Evolutionary conservation across 1,139 yeast species (phyloP), one percentile per base, ranked within the genome.

Genomic region (Wickerhamomyces sp.): DNA sequence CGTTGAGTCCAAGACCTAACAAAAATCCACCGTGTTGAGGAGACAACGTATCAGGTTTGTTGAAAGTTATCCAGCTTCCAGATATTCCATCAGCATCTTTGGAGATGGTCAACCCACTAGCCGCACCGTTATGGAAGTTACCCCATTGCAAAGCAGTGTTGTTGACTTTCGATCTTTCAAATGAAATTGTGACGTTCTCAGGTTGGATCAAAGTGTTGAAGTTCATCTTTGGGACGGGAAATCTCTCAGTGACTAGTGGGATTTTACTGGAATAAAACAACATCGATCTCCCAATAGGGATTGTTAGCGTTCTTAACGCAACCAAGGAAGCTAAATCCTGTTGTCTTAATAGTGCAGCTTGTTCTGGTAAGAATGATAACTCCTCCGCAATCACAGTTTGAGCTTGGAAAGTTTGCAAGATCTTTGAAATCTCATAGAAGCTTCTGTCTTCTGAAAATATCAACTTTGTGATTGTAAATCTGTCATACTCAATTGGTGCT

Each of bases 1-100:
- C 97, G 61, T 87, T 87, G 28, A 93, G 64, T 0, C 99, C 99
- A 17, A 91, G 62, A 0, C 97, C 98, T 19, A 88, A 63, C n/a
- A 93, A 61, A 49, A 93, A 88, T 0, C 99, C 99, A 15, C 96
- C 97, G 61, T 89, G 96, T 44, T 84, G 94, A 0, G 95, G 71
- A 46, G 75, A 81, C 30, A 84, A 60, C 5, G 35, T 42, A 2
- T 74, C 72, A 0, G 96, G 95, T 47, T 79, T 83, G 51, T 88
- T 88, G 57, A 84, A 88, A 1, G 82, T 83, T 29, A 89, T 83
- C 97, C 97, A 89, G 49, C 94, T 82, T 0, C 96, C 96, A 15
- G 81, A 76, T 7, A 91, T 78, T 7, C 86, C 89, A 26, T 71
- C 70, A 0, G 89, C 76, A 27, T 73, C 75, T 40, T 69, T 70